Base-by-base conservation (phyloP, 306 rosid species). In the Pachyrhizus erosus region DNA sequence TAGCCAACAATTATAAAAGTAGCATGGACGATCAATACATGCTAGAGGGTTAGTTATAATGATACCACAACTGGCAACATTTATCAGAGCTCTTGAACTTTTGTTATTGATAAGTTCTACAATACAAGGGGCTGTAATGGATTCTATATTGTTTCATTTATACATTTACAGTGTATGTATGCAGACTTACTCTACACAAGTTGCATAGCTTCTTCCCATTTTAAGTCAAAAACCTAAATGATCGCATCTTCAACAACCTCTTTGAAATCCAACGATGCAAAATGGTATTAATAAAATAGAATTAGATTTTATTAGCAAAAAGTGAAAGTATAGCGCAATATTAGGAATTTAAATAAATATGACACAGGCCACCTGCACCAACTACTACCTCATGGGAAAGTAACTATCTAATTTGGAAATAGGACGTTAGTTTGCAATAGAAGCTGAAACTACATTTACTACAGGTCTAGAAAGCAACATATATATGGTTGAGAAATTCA, bases 211-310 rank as follows among this genome's bases (percentile, higher is more conserved):
- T 96, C 97, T 80, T 96, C 94, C 0, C 92, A 89, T 83, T 96
- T 96, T 66, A 93, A 68, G 81, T 92, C 97, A 3, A 96, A 93
- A 76, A 93, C 87, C 86, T 88, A 90, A 91, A 90, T 86, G 52
- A 96, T 97, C 58, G 68, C 88, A 54, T 93, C 99, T 83, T 96
- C 99, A 40, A 96, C 94, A 31, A 77, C 99, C 98, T 96, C 86
- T 46, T 71, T 69, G 67, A 81, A 61, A 55, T 18, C 77, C 77
- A 54, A 34, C 64, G 15, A 34, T 5, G 58, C 42, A 29, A 60
- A 24, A 15, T 37, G 20, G 39, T 61, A 55, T 75, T 54, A 65
- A 23, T 52, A 7, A 48, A 43, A 75, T 40, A 39, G 76, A 62
- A 48, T 48, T 21, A n/a, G 24, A 13, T n/a, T n/a, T 31, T 13